These are phyloP conservation scores for Annulohypoxylon truncatum DNA, from an alignment of 2,329 filamentous ascomycete genomes.

Conservation along the genomic window DNA sequence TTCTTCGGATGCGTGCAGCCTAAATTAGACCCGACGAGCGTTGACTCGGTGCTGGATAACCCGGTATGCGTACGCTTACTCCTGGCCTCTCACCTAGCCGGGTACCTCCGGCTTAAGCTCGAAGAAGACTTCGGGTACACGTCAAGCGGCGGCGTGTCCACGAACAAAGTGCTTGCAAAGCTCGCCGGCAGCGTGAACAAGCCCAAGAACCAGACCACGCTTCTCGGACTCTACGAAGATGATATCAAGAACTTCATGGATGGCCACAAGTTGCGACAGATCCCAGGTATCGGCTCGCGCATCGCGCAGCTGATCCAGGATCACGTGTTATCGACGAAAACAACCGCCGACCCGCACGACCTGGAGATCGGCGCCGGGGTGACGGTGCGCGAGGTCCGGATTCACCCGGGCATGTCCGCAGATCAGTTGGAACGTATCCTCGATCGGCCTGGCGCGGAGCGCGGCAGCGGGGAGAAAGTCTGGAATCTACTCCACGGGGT, in stretches of 20 bases:
- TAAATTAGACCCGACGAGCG: constrained; percentile 32
- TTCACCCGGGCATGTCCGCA: constrained; percentile 71
- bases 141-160: constrained; percentile 86
- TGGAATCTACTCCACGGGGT: constrained; percentile 86
- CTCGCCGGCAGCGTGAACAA: constrained; percentile 87
- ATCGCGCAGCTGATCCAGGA: constrained; percentile 75
- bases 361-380: constrained; percentile 58
- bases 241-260: constrained; percentile 78
- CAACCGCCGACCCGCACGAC: constrained; percentile 52
- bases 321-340: constrained; percentile 58
- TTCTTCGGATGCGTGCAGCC: constrained; percentile 70
- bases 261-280: constrained; percentile 77
- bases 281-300: constrained; percentile 89
- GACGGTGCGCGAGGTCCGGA: constrained; percentile 73
- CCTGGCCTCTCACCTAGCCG: constrained; percentile 84
- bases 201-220: constrained; percentile 85
- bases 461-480: constrained; percentile 76
- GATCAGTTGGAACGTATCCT: constrained; percentile 75
- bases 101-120: constrained; percentile 76
- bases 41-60: constrained; percentile 47
- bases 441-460: constrained; percentile 74
- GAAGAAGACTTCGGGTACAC: constrained; percentile 86
- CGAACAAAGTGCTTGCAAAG: constrained; percentile 88
- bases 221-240: constrained; percentile 72
- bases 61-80: constrained; percentile 70